Percentiles rank a stretch among this genome's conserved stretches.
These are phyloP conservation scores for Besnoitia besnoiti DNA, from an alignment of 169 alveolate genomes.

Conservation along the genomic window DNA sequence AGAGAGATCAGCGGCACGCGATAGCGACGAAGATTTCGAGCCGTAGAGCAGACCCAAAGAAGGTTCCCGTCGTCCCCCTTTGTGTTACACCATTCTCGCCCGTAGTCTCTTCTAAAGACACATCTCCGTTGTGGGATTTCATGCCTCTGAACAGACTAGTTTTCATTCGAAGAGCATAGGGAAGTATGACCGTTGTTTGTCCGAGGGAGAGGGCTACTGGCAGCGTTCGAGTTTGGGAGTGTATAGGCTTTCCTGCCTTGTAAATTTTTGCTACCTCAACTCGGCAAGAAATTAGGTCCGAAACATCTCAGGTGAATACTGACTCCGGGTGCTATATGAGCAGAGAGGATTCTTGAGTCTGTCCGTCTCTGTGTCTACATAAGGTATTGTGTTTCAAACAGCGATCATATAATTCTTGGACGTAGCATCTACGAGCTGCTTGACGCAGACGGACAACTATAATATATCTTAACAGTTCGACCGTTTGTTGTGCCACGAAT, in stretches of 20 bases:
- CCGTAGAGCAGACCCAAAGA: not conserved
- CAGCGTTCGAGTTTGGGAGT: not conserved
- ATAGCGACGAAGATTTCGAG: slow-evolving; percentile 20
- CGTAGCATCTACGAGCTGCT: too few relatives aligned
- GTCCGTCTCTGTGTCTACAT: too few relatives aligned
- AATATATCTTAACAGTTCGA: too few relatives aligned
- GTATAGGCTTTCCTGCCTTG: not conserved
- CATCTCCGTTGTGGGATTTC: not conserved
- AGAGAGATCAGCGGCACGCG: not conserved
- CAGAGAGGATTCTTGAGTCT: too few relatives aligned
- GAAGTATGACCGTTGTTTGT: not conserved
- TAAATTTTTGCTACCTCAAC: not conserved
- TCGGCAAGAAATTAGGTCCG: not conserved
- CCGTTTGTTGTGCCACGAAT: too few relatives aligned
- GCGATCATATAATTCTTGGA: too few relatives aligned
- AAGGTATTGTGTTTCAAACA: too few relatives aligned
- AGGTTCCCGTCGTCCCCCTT: not conserved
- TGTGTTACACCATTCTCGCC: not conserved
- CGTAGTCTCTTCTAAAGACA: not conserved
- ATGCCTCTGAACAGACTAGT: not conserved
- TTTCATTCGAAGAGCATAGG: not conserved
- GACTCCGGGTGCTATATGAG: not conserved
- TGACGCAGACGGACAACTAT: too few relatives aligned
- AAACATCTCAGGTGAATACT: not conserved
- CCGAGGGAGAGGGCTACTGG: not conserved